A percentile compares a stretch with the other conserved stretches of the same genome.
phyloP scores from a whole-genome alignment of 2,329 filamentous ascomycete genomes.

The Trichophyton mentagrophytes region DNA sequence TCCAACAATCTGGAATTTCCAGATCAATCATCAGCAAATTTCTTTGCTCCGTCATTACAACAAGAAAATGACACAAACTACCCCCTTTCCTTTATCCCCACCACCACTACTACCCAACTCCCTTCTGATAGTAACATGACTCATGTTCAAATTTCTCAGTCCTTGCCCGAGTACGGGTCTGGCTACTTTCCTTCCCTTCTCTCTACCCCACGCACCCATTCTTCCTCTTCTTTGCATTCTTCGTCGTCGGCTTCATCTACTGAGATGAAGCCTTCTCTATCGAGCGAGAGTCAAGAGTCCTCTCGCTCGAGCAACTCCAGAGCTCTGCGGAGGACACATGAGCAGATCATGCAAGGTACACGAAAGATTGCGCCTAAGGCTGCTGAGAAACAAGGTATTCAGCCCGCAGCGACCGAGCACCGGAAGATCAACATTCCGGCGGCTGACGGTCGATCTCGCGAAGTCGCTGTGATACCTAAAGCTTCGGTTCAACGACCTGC shows the following conservation, averaged over 20 bases:
- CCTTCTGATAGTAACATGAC: slow-evolving; percentile 17
- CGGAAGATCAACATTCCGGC: slow-evolving; percentile 42
- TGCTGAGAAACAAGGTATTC: slow-evolving; percentile 22
- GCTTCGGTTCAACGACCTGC: slow-evolving; percentile 51
- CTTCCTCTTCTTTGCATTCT: slow-evolving; percentile 20
- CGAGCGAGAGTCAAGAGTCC: slow-evolving; percentile 35
- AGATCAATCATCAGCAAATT: slow-evolving; percentile 19
- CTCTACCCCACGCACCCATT: slow-evolving; percentile 20
- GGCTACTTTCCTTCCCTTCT: slow-evolving; percentile 22
- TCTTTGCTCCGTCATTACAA: slow-evolving; percentile 18
- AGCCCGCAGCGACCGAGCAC: slow-evolving; percentile 27
- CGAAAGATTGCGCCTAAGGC: slow-evolving; percentile 40
- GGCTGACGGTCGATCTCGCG: slow-evolving; percentile 42
- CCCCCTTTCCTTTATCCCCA: slow-evolving; percentile 16
- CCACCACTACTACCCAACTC: slow-evolving; percentile 17
- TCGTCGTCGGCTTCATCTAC: slow-evolving; percentile 28
- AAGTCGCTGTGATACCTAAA: slow-evolving; percentile 43
- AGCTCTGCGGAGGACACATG: slow-evolving; percentile 35
- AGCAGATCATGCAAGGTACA: slow-evolving; percentile 36
- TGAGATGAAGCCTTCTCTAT: slow-evolving; percentile 41
- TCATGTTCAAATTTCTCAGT: slow-evolving; percentile 21
- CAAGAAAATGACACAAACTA: slow-evolving; percentile 21
- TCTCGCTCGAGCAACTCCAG: slow-evolving; percentile 34
- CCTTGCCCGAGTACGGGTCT: slow-evolving; percentile 22
- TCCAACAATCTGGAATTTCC: slow-evolving; percentile 15